Evolutionary conservation across 176 grass and related monocot genomes (phyloP), one percentile per base, ranked within the genome.

Genomic region (Thalia dealbata): DNA sequence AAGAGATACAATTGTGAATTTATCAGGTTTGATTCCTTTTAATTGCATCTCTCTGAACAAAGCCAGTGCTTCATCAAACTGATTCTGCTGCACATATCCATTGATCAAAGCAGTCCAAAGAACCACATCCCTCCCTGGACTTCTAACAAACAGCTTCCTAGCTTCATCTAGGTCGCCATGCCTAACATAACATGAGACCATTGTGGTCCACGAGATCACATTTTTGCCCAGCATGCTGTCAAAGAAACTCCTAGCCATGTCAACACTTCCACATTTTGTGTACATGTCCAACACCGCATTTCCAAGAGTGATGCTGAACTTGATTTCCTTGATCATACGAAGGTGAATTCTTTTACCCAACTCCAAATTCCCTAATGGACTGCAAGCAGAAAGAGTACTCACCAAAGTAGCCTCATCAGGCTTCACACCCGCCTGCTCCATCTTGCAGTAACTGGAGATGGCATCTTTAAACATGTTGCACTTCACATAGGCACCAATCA

Each of bases 31-130:
- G 35, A 84, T 67, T 46, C 12, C 2, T 43, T 81, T 79, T 72
- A 74, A 60, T 58, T 82, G 83, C 90, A 92, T 92, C 41, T 88
- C 86, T 70, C 73, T 61, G 75, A 92, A 92, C 64, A 88, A 72
- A 70, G 63, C 26, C 76, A 92, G 18, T 19, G 86, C 90, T 69
- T 84, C 86, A 29, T 86, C 76, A 3, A 81, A 91, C n/a, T 67
- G 76, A 67, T 78, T 75, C 23, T 83, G 75, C 12, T 83, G 85
- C 68, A 76, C 83, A 54, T 73, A 91, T 0, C 75, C 89, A 7
- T 91, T 88, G 67, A 91, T 85, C 82, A 91, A 83, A 14, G 83
- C 80, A 66, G 85, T 88, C 89, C 85, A 88, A 26, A 88, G 68
- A 46, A 91, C 82, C 27, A 91, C 71, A 83, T 91, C 89, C 75